phyloP scores from a whole-genome alignment of 805 yeast genomes.

The Candida argentea region DNA sequence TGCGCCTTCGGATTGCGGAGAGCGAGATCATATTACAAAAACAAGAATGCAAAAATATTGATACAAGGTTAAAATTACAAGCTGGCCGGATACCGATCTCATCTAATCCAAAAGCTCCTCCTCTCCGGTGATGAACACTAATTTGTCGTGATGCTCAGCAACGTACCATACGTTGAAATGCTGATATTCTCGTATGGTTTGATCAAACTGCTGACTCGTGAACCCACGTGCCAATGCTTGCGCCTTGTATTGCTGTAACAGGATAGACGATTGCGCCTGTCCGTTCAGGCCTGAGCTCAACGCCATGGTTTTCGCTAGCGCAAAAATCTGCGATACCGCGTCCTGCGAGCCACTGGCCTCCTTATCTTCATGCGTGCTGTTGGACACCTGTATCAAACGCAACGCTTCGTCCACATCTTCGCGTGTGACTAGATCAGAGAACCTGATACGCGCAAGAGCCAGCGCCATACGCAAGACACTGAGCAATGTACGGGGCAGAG shows the following conservation, averaged over 20 bases:
- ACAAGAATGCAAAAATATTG: neutral
- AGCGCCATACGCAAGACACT: conserved; percentile 90
- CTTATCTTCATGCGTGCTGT: conserved; percentile 55
- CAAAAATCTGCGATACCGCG: conserved; percentile 58
- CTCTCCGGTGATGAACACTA: conserved; percentile 41
- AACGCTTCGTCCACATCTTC: conserved; percentile 95
- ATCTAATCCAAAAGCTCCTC: conserved; percentile 14
- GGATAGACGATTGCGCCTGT: conserved; percentile 8
- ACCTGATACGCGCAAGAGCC: conserved; percentile 85
- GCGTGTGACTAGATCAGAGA: conserved; percentile 55
- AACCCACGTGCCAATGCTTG: conserved; percentile 72
- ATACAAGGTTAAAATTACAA: conserved; percentile 1
- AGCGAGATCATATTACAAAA: too few species aligned
- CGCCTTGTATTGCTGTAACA: conserved; percentile 44
- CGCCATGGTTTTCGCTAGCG: conserved; percentile 56
- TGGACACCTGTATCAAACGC: conserved; percentile 78
- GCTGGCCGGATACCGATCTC: conserved; percentile 2
- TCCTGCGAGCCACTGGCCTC: conserved; percentile 52
- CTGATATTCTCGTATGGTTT: conserved; percentile 67
- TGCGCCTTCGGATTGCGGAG: too few species aligned
- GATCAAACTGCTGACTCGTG: conserved; percentile 67
- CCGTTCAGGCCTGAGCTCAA: conserved; percentile 16
- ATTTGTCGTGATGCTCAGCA: conserved; percentile 56
- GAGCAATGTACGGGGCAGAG: conserved; percentile 89
- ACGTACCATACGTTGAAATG: conserved; percentile 67